Base-by-base conservation (phyloP, 2,329 filamentous ascomycete genomes). In the Colletotrichum tamarilloi region DNA sequence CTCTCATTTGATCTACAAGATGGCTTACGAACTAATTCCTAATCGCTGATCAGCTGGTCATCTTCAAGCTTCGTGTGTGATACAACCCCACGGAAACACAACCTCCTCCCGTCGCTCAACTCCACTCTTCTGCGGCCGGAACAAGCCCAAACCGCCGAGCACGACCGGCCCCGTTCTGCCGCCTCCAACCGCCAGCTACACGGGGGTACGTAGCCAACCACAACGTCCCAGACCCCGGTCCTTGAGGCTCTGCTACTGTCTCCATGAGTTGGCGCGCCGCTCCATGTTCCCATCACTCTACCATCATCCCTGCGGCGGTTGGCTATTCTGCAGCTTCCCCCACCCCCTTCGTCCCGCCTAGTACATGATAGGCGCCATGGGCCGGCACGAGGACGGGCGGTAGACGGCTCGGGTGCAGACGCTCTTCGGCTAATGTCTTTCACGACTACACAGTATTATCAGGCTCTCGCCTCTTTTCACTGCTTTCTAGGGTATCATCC, bases 351-450 rank as follows among this genome's bases (percentile, higher is more conserved):
- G 35, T 26, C 38, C 24, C 28, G 22, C 58, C 42, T 11, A 38
- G 30, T 16, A 28, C 53, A 64, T 55, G 53, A 59, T 22, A 30
- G 30, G 35, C 26, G 53, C 26, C 28, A 58, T 70, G 55, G 52
- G 8, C 49, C 67, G 67, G 62, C 53, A 65, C 53, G 67, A 70
- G 9, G 55, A 66, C 24, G 62, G 53, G 28, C 53, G 35, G 56
- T 4, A 16, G 26, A n/a, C 35, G 59, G 32, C 28, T 22, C 62
- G 62, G 62, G 62, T 53, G 12, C 46, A 42, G 62, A 63, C 38
- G 14, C n/a, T 11, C n/a, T 32, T 35, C 28, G 26, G 26, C 52
- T 8, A 11, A 28, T 32, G 22, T 38, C 42, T 30, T 63, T 53
- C 19, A 11, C 12, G 22, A 63, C 26, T 14, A 53, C 46, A 35